Evolutionary conservation across 768 basidiomycete genomes (phyloP), one percentile per base, ranked within the genome.

Genomic region (Cystoderma amianthinum): DNA sequence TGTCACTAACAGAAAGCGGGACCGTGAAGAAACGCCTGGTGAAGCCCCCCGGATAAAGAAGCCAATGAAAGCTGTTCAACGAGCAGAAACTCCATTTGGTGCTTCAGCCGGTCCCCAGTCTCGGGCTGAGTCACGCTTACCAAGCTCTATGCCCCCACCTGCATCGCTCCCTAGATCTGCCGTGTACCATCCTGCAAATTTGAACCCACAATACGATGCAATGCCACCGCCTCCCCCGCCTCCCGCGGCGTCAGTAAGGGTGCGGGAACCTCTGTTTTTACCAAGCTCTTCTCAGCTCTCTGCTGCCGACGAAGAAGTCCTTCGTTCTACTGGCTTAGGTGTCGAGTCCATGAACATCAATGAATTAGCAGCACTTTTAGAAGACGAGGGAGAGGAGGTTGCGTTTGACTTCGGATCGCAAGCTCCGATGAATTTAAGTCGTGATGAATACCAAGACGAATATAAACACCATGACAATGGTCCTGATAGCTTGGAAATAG

Each of bases 301-400:
- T 2, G 66, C 64, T 20, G 69, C 67, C 21, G 72, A 77, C 25
- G 64, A 69, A 48, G 73, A 69, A 38, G 65, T 68, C 4, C 65
- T 87, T 34, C 68, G 68, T 25, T 69, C 67, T 19, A 78, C 80
- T 1, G 85, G 85, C 3, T 61, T 89, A 20, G 83, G 80, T 2
- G 65, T 82, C 17, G 83, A 85, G 50, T 53, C 69, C 45, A 85
- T 88, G 84, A 64, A 69, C 44, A 67, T 59, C 4, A 70, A 76
- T 17, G 83, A 86, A 53, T 58, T 87, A 24, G 68, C 63, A 16
- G 76, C 71, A 18, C 68, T 83, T 65, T 57, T 82, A 15, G 76
- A 77, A 40, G 78, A 66, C 19, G 78, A 80, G 2, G 78, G 71
- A 9, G 75, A 76, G 45, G 80, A 82, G 50, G 72, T 73, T 3